Conservation (phyloP, 1,139 yeast genomes). For the Petasospora rhodanensis region DNA sequence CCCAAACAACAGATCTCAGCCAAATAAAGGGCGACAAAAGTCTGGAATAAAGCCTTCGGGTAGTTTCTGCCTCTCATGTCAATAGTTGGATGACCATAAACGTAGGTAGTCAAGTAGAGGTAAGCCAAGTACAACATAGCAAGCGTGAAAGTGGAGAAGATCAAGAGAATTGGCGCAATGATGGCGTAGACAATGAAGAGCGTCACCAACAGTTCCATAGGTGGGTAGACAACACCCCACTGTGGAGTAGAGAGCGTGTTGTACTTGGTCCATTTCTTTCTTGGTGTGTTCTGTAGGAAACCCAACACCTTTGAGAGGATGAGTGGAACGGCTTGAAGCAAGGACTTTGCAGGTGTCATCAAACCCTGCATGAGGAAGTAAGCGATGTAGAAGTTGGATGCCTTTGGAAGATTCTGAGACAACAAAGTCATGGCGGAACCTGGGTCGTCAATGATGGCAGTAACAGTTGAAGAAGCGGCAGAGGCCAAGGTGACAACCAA, state of each 20-base stretch:
- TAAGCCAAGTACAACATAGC: conserved; percentile 55
- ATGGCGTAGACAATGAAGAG: conserved; percentile 71
- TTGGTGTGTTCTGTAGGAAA: conserved; percentile 55
- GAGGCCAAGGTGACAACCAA: conserved; percentile 78
- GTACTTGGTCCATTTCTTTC: conserved; percentile 53
- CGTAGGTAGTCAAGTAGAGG: conserved; percentile 54
- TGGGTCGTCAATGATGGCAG: conserved; percentile 51
- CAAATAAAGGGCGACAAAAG: conserved; percentile 59
- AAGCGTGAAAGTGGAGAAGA: conserved; percentile 61
- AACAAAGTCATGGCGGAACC: conserved; percentile 49
- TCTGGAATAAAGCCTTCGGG: conserved; percentile 61
- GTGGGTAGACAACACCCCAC: conserved; percentile 79
- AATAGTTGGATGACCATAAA: conserved; percentile 41
- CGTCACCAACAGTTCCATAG: conserved; percentile 64
- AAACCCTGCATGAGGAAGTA: conserved; percentile 64
- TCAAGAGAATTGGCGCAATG: conserved; percentile 69
- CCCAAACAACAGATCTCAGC: conserved; percentile 66
- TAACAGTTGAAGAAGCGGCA: conserved; percentile 68
- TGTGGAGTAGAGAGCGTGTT: conserved; percentile 44
- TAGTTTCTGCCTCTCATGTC: conserved; percentile 67
- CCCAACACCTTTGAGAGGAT: conserved; percentile 39
- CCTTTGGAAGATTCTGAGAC: conserved; percentile 58
- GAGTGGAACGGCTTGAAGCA: conserved; percentile 48
- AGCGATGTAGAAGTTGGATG: conserved; percentile 71
- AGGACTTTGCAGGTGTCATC: conserved; percentile 59